These are phyloP conservation scores for Suhomyces panamericanus DNA, from an alignment of 1,139 yeast genomes.

Conservation along the genomic window DNA sequence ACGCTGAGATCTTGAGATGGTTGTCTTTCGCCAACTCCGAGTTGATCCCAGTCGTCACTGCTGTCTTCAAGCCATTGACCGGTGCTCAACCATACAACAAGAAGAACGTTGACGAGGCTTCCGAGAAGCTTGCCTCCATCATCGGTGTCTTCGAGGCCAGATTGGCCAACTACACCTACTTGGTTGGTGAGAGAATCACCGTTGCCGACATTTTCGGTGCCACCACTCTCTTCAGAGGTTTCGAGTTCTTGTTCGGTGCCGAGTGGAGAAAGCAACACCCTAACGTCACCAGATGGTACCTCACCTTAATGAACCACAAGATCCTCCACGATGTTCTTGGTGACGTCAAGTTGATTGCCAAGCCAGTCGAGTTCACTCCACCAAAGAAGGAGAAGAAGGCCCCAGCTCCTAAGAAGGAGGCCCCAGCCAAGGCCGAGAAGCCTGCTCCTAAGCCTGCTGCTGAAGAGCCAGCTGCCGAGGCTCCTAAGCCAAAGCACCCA, in stretches of 20 bases:
- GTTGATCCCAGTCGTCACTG: constrained; percentile 46
- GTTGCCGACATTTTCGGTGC: constrained; percentile 80
- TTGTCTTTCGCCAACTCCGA: constrained; percentile 79
- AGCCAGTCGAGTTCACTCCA: constrained; percentile 66
- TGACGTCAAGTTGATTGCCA: constrained; percentile 59
- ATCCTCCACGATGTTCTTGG: constrained; percentile 44
- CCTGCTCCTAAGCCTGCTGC: constrained; percentile 32
- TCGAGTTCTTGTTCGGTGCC: constrained; percentile 65
- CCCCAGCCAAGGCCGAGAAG: constrained; percentile 36
- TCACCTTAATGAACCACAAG: constrained; percentile 62
- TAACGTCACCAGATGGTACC: constrained; percentile 80
- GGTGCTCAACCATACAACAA: constrained; percentile 67
- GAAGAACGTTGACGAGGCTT: constrained; percentile 64
- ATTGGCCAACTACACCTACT: constrained; percentile 75
- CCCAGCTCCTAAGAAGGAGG: constrained; percentile 53
- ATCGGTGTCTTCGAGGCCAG: constrained; percentile 58
- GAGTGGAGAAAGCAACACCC: constrained; percentile 81
- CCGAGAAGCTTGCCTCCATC: constrained; percentile 38
- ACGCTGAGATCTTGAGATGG: constrained; percentile 78
- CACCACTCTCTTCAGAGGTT: constrained; percentile 60
- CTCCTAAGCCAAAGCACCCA: constrained; percentile 87
- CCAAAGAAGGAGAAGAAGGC: constrained; percentile 79
- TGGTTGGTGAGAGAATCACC: constrained; percentile 88
- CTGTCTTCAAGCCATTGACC: constrained; percentile 33
- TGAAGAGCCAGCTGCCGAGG: constrained; percentile 40